Evolutionary conservation across 352 stramenopile species (phyloP).

Genomic region (Pythium rishiriense): DNA sequence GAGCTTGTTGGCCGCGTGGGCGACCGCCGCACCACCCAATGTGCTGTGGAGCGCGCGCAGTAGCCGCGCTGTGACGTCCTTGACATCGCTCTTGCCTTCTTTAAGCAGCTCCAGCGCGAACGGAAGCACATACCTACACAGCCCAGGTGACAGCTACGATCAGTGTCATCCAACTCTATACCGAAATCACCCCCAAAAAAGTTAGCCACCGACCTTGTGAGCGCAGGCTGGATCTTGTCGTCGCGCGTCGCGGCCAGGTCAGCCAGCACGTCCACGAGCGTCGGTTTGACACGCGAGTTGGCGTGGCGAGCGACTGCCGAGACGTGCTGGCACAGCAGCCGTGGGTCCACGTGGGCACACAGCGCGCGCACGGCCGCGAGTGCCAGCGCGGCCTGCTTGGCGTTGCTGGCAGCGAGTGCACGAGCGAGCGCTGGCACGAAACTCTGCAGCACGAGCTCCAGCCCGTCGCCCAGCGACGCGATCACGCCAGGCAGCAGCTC

Average conservation of each 20-base stretch:
- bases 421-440: constrained; percentile 59
- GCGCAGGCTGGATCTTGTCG: constrained; percentile 54
- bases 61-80: constrained; percentile 54
- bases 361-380: constrained; percentile 46
- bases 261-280: constrained; percentile 53
- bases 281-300: constrained; percentile 61
- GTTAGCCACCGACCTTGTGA: constrained; percentile 37
- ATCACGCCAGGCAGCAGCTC: constrained; percentile 60
- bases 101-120: constrained; percentile 72
- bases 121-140: constrained; percentile 58
- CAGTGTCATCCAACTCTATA: too few relatives aligned
- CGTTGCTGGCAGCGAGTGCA: constrained; percentile 56
- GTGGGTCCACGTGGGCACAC: constrained; percentile 44
- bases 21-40: constrained; percentile 22
- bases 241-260: constrained; percentile 39
- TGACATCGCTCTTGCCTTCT: constrained; percentile 75
- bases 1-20: constrained; percentile 42
- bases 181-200: neutral
- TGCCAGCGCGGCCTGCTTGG: constrained; percentile 46
- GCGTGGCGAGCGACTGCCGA: constrained; percentile 41
- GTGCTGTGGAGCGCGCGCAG: constrained; percentile 36
- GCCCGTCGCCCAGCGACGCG: constrained; percentile 41
- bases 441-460: constrained; percentile 59
- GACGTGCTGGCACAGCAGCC: constrained; percentile 61
- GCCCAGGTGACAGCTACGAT: too few relatives aligned